Evolutionary conservation across 371 early-diverging fungal genomes (phyloP).

Genomic region (Actinomucor elegans): DNA sequence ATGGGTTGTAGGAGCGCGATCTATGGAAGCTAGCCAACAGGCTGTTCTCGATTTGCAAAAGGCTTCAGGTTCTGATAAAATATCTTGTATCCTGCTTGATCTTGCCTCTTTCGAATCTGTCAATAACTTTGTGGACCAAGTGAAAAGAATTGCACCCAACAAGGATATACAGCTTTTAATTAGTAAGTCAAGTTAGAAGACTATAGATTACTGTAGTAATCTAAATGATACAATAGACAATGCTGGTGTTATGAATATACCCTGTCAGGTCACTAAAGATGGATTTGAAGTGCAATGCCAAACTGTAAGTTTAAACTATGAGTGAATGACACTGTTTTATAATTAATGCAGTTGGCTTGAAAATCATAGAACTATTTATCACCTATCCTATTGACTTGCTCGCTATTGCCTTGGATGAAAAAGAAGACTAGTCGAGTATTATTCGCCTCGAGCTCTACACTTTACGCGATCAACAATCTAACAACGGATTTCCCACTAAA

Average conservation of each 20-base stretch:
- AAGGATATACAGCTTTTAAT: conserved; percentile 28
- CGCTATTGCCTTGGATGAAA: conserved; percentile 33
- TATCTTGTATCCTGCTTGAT: conserved; percentile 17
- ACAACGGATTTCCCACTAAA: conserved; percentile 8
- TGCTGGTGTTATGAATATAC: conserved; percentile 76
- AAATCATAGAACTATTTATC: conserved; percentile 37
- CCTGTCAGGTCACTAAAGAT: conserved; percentile 60
- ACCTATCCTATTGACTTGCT: conserved; percentile 28
- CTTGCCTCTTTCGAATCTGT: conserved; percentile 27
- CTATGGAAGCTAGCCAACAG: neutral
- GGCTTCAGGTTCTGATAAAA: conserved; percentile 3
- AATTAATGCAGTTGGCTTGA: too few species aligned
- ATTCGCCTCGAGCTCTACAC: conserved; percentile 47
- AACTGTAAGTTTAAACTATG: conserved; percentile 22
- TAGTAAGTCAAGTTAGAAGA: conserved; percentile 19
- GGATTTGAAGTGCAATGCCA: conserved; percentile 73
- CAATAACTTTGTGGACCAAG: conserved; percentile 11
- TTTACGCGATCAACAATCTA: conserved; percentile 26
- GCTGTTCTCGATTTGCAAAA: neutral
- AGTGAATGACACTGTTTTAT: too few species aligned
- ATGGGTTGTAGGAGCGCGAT: conserved; percentile 3
- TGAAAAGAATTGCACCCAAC: conserved; percentile 17
- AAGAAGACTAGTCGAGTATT: conserved; percentile 22
- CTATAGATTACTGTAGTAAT: too few species aligned
- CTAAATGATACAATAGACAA: too few species aligned